A percentile compares a stretch with the other conserved stretches of the same genome.
These are phyloP conservation scores for Leonotis leonurus DNA, from an alignment of 257 asterid species.

Conservation along the genomic window DNA sequence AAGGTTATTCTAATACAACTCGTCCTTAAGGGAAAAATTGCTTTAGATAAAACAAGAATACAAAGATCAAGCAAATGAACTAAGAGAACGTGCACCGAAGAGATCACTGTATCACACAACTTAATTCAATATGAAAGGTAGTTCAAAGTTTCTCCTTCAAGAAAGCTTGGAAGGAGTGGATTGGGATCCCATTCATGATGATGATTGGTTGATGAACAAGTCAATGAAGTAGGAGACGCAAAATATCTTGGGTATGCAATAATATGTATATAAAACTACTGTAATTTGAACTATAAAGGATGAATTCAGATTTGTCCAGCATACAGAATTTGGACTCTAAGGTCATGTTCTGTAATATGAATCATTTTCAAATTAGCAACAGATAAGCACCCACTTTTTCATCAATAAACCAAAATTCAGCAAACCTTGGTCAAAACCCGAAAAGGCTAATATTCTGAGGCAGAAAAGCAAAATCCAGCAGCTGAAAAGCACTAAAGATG, in stretches of 20 bases:
- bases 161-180: neutral
- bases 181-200: no score
- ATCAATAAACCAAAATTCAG: neutral
- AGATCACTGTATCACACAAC: neutral
- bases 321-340: no score
- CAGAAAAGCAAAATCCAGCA: neutral
- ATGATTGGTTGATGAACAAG: no score
- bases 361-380: no score
- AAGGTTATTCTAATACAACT: neutral
- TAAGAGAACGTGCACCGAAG: neutral
- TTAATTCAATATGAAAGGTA: neutral
- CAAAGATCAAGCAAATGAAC: neutral
- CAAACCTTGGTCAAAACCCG: neutral
- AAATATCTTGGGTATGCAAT: no score
- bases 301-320: no score
- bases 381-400: neutral
- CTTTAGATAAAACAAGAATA: neutral
- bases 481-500: neutral
- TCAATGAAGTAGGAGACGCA: no score
- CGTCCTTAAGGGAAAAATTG: neutral
- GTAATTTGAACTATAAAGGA: no score
- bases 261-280: no score
- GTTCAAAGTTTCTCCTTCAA: neutral
- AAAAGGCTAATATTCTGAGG: neutral
- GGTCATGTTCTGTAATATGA: no score